Base-by-base conservation (phyloP, 148 eudicot species). In the Drosera capensis region DNA sequence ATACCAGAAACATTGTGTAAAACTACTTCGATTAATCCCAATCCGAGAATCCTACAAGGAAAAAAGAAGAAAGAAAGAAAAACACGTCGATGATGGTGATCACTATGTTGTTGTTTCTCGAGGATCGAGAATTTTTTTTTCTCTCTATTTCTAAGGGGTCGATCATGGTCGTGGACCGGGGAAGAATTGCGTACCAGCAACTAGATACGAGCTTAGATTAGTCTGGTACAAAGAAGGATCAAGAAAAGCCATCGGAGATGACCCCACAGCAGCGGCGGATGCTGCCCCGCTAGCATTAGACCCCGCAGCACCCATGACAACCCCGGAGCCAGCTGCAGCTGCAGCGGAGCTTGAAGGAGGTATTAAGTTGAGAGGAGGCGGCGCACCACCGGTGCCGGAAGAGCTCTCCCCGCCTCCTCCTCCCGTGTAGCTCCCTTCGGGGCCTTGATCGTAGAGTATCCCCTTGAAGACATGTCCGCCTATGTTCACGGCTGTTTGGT, bases 141-240 rank as follows among this genome's bases (percentile, higher is more conserved):
- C 31, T 28, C 31, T 28, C 31, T 28, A 11, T 28, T 28, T 28
- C 31, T 28, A 28, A 37, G 16, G 40, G n/a, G n/a, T n/a, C n/a
- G n/a, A 40, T 67, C 52, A 83, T 43, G 94, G 73, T 64, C 86
- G 70, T 63, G 77, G 75, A 40, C 70, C 64, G 30, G 79, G 78
- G 77, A 81, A 81, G 70, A 86, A 81, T 52, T 63, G 95, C 75
- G 84, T 81, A 78, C 86, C 90, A 40, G 95, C 58, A 44, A 75
- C 58, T 45, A 75, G 55, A 67, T 65, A 77, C 25, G 74, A 52
- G 65, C 52, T 69, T 20, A 81, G 57, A 0, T 80, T 68, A 38
- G 72, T 50, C 13, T 83, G 67, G 45, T 72, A 78, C 51, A 66
- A 47, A 39, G 76, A 58, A 16, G 69, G 74, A 40, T 75, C 90